A percentile compares a stretch with the other conserved stretches of the same genome.
phyloP scores from a whole-genome alignment of 2,329 filamentous ascomycete species.

The Clonostachys byssicola region DNA sequence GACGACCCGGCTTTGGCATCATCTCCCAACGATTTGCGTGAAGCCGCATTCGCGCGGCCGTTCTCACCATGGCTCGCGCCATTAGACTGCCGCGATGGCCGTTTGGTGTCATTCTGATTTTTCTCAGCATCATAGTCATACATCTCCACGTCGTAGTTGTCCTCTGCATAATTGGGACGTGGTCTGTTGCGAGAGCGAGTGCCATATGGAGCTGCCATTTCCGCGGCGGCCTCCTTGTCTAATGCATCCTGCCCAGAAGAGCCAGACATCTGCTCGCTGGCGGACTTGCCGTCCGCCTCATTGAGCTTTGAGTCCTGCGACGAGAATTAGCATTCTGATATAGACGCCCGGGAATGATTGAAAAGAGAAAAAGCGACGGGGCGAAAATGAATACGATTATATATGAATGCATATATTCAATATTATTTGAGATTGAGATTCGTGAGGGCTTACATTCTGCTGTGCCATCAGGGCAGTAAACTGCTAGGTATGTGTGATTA shows the following conservation, averaged over 20 bases:
- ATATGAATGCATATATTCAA: slow-evolving; percentile 3
- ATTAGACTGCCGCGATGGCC: slow-evolving; percentile 43
- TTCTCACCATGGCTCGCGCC: slow-evolving; percentile 29
- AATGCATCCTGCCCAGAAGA: slow-evolving; percentile 40
- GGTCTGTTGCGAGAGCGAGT: slow-evolving; percentile 90
- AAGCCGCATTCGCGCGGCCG: slow-evolving; percentile 22
- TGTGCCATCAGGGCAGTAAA: slow-evolving; percentile 30
- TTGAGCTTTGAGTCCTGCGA: slow-evolving; percentile 25
- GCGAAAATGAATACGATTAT: slow-evolving; percentile 5
- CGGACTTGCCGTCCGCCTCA: slow-evolving; percentile 23
- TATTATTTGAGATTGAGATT: background rate
- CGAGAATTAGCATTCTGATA: slow-evolving; percentile 9
- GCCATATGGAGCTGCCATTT: slow-evolving; percentile 70
- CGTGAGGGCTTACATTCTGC: slow-evolving; percentile 24
- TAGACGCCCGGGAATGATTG: background rate
- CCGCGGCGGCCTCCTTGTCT: slow-evolving; percentile 44
- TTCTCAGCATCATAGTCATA: slow-evolving; percentile 64
- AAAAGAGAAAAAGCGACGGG: slow-evolving; percentile 3
- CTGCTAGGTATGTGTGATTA: slow-evolving; percentile 23
- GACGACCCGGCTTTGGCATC: slow-evolving; percentile 28
- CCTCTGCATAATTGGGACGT: slow-evolving; percentile 93
- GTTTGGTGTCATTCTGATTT: slow-evolving; percentile 54
- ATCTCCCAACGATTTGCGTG: slow-evolving; percentile 34
- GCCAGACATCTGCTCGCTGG: slow-evolving; percentile 38
- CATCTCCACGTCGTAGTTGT: slow-evolving; percentile 82